These are phyloP conservation scores for Violaceomyces palustris DNA, from an alignment of 1,284 basidiomycete genomes.

Conservation along the genomic window DNA sequence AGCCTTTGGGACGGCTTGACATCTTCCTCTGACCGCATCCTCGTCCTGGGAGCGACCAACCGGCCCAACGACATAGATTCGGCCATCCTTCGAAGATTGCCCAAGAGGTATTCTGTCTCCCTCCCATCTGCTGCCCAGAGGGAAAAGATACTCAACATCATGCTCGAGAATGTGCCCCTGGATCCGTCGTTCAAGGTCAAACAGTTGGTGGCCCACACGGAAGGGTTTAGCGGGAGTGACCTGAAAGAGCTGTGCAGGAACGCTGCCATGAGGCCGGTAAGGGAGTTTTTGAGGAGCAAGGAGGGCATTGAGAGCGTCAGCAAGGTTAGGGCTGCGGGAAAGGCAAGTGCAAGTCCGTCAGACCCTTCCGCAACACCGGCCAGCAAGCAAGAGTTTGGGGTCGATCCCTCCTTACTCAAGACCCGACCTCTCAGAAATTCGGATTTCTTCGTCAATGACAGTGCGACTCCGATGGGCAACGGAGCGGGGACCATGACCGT, in stretches of 20 bases:
- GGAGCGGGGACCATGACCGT: slow-evolving; percentile 25
- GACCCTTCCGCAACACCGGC: not conserved
- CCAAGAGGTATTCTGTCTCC: slow-evolving; percentile 87
- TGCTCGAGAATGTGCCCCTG: slow-evolving; percentile 58
- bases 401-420: too few species aligned
- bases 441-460: slow-evolving; percentile 47
- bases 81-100: slow-evolving; percentile 92
- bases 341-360: too few species aligned
- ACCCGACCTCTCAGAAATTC: slow-evolving; percentile 41
- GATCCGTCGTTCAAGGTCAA: slow-evolving; percentile 65
- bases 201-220: slow-evolving; percentile 67
- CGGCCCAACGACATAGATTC: slow-evolving; percentile 91
- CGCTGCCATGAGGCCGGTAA: slow-evolving; percentile 53
- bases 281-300: slow-evolving; percentile 48
- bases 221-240: slow-evolving; percentile 83
- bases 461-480: slow-evolving; percentile 23
- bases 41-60: slow-evolving; percentile 94
- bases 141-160: slow-evolving; percentile 79
- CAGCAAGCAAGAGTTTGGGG: not conserved
- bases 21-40: slow-evolving; percentile 70
- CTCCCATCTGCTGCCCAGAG: slow-evolving; percentile 78
- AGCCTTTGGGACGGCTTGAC: slow-evolving; percentile 96
- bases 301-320: too few species aligned
- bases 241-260: slow-evolving; percentile 87
- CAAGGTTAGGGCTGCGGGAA: too few species aligned